Evolutionary conservation across 352 stramenopile genomes (phyloP).

Genomic region (Pythium sp.): DNA sequence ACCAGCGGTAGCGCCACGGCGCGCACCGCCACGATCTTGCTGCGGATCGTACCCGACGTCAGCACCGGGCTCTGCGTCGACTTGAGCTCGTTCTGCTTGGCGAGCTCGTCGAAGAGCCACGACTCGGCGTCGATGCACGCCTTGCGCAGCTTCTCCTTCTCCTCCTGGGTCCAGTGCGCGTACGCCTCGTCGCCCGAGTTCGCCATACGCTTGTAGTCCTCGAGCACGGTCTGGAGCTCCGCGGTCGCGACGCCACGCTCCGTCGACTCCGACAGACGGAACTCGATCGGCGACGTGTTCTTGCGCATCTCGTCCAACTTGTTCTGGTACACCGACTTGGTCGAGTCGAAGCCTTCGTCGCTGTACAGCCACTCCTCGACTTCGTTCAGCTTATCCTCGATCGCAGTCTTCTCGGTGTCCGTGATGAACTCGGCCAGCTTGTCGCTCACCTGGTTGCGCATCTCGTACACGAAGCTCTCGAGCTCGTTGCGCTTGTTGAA

Average conservation of each 20-base stretch:
- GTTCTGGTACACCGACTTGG: constrained; percentile 94
- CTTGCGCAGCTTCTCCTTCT: constrained; percentile 92
- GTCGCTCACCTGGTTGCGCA: constrained; percentile 95
- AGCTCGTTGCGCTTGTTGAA: constrained; percentile 99
- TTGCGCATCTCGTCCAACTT: constrained; percentile 95
- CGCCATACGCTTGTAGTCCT: constrained; percentile 95
- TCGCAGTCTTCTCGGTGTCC: constrained; percentile 82
- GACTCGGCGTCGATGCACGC: constrained; percentile 84
- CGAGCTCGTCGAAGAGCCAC: constrained; percentile 96
- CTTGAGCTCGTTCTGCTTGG: constrained; percentile 90
- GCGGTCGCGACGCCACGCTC: constrained; percentile 85
- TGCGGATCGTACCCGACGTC: constrained; percentile 86
- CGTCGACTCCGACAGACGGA: constrained; percentile 89
- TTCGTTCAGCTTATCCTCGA: constrained; percentile 89
- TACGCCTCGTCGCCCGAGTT: constrained; percentile 93
- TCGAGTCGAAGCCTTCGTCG: constrained; percentile 98
- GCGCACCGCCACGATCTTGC: constrained; percentile 89
- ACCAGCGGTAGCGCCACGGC: constrained; percentile 92
- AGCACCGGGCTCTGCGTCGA: constrained; percentile 90
- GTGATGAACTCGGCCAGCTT: constrained; percentile 87
- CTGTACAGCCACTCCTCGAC: constrained; percentile 99
- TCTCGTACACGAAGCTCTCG: constrained; percentile 99
- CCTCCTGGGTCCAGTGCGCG: constrained; percentile 95
- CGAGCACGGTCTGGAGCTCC: constrained; percentile 91
- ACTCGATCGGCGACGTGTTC: constrained; percentile 92